Conservation (phyloP, 192 early-diverging fungal species). For the Podochytrium sp. region DNA sequence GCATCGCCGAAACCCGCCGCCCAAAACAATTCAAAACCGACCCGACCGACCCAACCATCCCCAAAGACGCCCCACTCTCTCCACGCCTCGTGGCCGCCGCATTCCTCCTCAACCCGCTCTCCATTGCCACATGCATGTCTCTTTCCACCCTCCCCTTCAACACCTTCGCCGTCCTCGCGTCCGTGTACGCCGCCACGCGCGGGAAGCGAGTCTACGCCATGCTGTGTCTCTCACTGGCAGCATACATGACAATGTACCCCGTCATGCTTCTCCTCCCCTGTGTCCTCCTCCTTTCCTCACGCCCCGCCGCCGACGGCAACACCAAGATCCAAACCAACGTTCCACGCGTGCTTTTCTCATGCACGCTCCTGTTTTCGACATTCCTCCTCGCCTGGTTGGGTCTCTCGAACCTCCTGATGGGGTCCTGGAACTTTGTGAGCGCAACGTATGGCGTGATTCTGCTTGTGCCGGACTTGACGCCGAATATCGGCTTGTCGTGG, state of each 20-base stretch:
- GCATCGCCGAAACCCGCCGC: conserved; percentile 52
- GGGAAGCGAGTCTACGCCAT: conserved; percentile 60
- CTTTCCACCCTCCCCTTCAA: conserved; percentile 78
- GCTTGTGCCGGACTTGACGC: conserved; percentile 85
- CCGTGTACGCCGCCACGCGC: conserved; percentile 67
- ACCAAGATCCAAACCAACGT: no score
- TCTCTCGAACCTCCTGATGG: conserved; percentile 62
- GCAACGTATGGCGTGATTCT: conserved; percentile 76
- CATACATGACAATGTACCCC: conserved; percentile 89
- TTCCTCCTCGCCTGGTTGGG: conserved; percentile 55
- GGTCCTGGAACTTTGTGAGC: conserved; percentile 71
- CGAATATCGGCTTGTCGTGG: conserved; percentile 96
- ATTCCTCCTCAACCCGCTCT: conserved; percentile 87
- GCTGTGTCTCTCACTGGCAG: conserved; percentile 76
- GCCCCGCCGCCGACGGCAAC: neutral
- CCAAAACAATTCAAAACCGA: conserved; percentile 12
- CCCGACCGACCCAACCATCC: conserved; percentile 41
- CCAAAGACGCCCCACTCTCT: conserved; percentile 32
- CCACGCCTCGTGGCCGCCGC: conserved; percentile 50
- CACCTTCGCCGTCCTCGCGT: conserved; percentile 74
- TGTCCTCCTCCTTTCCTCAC: conserved; percentile 48
- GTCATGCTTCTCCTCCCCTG: conserved; percentile 74
- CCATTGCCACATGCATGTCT: conserved; percentile 73
- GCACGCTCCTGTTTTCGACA: conserved; percentile 37
- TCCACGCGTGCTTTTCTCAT: no score